phyloP scores from a whole-genome alignment of 306 rosid species.

The Luffa acutangula region DNA sequence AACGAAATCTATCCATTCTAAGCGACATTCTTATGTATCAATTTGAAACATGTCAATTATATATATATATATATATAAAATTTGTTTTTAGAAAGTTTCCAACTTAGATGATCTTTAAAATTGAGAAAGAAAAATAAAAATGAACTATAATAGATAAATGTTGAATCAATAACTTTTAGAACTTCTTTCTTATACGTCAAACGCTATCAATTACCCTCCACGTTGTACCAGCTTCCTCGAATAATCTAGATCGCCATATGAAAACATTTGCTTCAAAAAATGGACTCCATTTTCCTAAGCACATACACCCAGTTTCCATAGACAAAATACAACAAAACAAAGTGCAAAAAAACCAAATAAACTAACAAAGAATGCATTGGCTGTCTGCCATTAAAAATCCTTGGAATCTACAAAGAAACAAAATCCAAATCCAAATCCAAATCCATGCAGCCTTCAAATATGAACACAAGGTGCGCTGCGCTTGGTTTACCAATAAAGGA shows the following conservation, averaged over 20 bases:
- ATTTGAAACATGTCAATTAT: too few relatives aligned
- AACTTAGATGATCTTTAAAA: too few relatives aligned
- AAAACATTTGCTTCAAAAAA: neutral
- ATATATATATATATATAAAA: too few relatives aligned
- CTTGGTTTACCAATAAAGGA: neutral
- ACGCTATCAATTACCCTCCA: too few relatives aligned
- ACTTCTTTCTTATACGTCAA: too few relatives aligned
- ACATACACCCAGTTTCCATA: neutral
- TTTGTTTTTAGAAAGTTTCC: too few relatives aligned
- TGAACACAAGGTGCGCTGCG: neutral
- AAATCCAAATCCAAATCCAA: neutral
- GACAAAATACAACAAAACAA: neutral
- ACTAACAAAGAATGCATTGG: neutral
- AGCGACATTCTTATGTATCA: too few relatives aligned
- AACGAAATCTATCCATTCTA: too few relatives aligned
- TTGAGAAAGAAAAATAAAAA: too few relatives aligned
- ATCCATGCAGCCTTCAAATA: neutral
- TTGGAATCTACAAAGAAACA: neutral
- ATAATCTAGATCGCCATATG: too few relatives aligned
- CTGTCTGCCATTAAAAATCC: conserved; percentile 2
- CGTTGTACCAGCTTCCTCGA: neutral
- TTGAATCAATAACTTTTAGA: too few relatives aligned
- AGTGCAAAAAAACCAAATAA: conserved; percentile 7
- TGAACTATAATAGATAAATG: too few relatives aligned
- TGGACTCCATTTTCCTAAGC: neutral